Conservation (phyloP, 1,284 basidiomycete genomes). For the Mycosarcoma mackinlayi region DNA sequence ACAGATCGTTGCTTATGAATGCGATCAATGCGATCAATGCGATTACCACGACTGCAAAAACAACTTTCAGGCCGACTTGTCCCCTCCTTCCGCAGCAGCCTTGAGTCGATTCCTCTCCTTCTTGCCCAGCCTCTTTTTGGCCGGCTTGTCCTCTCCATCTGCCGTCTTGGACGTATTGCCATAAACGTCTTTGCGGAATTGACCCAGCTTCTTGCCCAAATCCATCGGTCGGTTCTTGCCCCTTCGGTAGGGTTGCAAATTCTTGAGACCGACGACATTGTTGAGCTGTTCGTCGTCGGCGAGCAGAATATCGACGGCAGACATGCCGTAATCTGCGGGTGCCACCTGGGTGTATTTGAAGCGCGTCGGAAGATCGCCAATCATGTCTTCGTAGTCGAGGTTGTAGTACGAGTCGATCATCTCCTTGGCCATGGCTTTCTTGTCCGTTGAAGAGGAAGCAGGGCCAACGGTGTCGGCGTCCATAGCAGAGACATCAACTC, state of each 20-base stretch:
- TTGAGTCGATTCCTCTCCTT: conserved; percentile 58
- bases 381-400: conserved; percentile 95
- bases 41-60: neutral
- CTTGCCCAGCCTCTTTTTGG: conserved; percentile 68
- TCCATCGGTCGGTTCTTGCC: conserved; percentile 75
- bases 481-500: conserved; percentile 64
- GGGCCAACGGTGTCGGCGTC: conserved; percentile 32
- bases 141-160: conserved; percentile 66
- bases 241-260: conserved; percentile 87
- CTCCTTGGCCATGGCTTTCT: conserved; percentile 74
- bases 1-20: neutral
- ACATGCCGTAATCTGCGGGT: conserved; percentile 78
- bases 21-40: neutral
- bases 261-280: conserved; percentile 86
- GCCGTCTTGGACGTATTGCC: conserved; percentile 33
- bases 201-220: conserved; percentile 76
- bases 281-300: conserved; percentile 95
- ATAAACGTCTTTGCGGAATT: conserved; percentile 74
- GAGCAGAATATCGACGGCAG: conserved; percentile 87
- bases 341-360: conserved; percentile 88
- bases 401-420: conserved; percentile 91
- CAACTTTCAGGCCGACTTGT: conserved; percentile 5
- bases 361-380: conserved; percentile 87
- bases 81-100: conserved; percentile 18
- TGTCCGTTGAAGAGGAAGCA: conserved; percentile 38